A percentile compares a stretch with the other conserved stretches of the same genome.
phyloP scores from a whole-genome alignment of 2,329 filamentous ascomycete genomes.

The Colletotrichum euphorbiae region DNA sequence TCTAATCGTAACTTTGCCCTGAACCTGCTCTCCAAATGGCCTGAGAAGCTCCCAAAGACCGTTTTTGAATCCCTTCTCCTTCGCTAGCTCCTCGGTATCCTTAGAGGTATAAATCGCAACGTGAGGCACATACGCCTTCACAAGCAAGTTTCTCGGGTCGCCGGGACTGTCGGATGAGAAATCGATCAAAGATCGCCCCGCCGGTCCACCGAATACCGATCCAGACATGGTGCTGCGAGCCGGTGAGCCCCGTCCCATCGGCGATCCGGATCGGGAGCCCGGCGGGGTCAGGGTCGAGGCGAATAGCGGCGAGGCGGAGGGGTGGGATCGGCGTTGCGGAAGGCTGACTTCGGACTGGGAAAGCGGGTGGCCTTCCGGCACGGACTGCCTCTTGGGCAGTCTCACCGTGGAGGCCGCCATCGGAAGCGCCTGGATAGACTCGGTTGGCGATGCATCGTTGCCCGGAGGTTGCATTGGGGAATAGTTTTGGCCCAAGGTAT shows the following conservation, averaged over 20 bases:
- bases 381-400: slow-evolving; percentile 71
- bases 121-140: slow-evolving; percentile 89
- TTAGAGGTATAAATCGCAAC: slow-evolving; percentile 87
- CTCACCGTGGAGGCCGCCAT: slow-evolving; percentile 70
- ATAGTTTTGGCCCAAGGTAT: slow-evolving; percentile 39
- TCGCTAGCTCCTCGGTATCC: slow-evolving; percentile 84
- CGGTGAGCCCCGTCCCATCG: slow-evolving; percentile 69
- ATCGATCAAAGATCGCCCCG: slow-evolving; percentile 58
- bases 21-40: slow-evolving; percentile 89
- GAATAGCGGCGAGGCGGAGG: slow-evolving; percentile 71
- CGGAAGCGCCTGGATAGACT: slow-evolving; percentile 77
- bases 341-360: slow-evolving; percentile 65
- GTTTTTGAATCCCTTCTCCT: slow-evolving; percentile 84
- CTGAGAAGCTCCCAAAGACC: slow-evolving; percentile 88
- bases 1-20: slow-evolving; percentile 88
- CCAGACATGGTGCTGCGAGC: slow-evolving; percentile 65
- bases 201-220: slow-evolving; percentile 66
- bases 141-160: slow-evolving; percentile 74
- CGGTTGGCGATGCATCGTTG: slow-evolving; percentile 72
- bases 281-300: slow-evolving; percentile 76
- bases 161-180: slow-evolving; percentile 58
- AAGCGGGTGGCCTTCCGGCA: slow-evolving; percentile 58
- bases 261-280: slow-evolving; percentile 75
- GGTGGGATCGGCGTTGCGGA: slow-evolving; percentile 65
- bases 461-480: slow-evolving; percentile 77